Evolutionary conservation across 345 rosid genomes (phyloP).

Genomic region (Corchorus olitorius): DNA sequence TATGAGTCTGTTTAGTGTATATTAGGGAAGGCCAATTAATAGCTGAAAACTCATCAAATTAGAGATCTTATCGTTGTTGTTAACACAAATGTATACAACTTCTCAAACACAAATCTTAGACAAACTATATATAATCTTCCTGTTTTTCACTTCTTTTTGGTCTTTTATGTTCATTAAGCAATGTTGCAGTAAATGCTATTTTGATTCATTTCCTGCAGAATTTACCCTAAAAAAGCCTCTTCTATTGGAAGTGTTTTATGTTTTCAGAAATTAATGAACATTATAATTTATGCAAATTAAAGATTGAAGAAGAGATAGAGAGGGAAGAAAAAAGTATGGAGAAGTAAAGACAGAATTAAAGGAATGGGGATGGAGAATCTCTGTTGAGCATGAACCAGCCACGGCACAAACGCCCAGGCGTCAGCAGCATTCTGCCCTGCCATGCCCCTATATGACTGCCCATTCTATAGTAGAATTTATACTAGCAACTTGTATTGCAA

Average conservation of each 20-base stretch:
- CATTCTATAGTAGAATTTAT: background rate
- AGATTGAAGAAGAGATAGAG: background rate
- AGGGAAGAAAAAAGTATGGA: background rate
- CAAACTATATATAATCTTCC: background rate
- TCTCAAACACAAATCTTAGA: background rate
- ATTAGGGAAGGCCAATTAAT: background rate
- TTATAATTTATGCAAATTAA: background rate
- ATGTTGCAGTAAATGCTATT: conserved; percentile 2
- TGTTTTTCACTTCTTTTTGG: background rate
- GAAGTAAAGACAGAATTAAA: background rate
- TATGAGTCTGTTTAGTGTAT: background rate
- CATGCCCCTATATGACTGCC: background rate
- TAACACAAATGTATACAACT: background rate
- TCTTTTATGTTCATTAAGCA: background rate
- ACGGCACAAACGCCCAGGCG: background rate
- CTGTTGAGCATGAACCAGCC: background rate
- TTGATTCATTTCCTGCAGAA: background rate
- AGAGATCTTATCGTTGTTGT: background rate
- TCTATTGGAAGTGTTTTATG: background rate
- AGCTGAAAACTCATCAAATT: background rate
- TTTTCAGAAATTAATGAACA: background rate
- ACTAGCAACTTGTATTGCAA: background rate
- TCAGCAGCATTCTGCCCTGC: background rate
- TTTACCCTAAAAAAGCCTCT: background rate
- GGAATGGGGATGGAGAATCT: conserved; percentile 1